These are phyloP conservation scores for Hanseniaspora vineae DNA, from an alignment of 805 yeast species.

Conservation along the genomic window DNA sequence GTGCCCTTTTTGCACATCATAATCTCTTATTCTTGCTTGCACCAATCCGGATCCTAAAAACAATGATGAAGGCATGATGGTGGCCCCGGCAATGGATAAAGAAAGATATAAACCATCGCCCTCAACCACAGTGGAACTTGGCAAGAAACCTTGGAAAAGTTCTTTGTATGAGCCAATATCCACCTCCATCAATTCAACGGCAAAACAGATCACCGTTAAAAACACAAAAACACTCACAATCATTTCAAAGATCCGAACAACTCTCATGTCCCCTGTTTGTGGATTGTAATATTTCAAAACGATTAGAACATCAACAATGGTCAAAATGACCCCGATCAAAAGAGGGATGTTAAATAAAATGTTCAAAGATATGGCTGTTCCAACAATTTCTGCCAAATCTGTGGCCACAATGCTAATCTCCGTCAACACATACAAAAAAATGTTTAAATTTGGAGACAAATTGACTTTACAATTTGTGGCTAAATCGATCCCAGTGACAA, in stretches of 20 bases:
- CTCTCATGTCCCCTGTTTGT: constrained; percentile 59
- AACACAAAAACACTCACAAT: constrained; percentile 61
- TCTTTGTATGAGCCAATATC: constrained; percentile 38
- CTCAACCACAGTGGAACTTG: constrained; percentile 44
- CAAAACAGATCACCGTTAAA: constrained; percentile 65
- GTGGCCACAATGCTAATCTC: constrained; percentile 86
- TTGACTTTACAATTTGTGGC: constrained; percentile 79
- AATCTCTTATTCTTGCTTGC: constrained; percentile 70
- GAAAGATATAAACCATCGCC: constrained; percentile 64
- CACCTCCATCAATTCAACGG: constrained; percentile 51
- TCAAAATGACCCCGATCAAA: constrained; percentile 59
- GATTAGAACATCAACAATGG: constrained; percentile 70
- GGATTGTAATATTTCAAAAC: constrained; percentile 70
- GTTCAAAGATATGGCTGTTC: constrained; percentile 77
- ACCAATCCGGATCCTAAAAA: constrained; percentile 80
- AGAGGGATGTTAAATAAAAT: constrained; percentile 67
- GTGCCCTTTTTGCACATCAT: constrained; percentile 55
- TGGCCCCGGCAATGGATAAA: constrained; percentile 81
- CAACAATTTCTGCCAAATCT: constrained; percentile 88
- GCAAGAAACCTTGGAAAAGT: constrained; percentile 57
- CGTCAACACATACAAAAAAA: constrained; percentile 53
- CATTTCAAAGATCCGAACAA: constrained; percentile 64
- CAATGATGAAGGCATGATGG: constrained; percentile 88
- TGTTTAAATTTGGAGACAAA: constrained; percentile 47
- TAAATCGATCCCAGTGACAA: constrained; percentile 85